Conservation (phyloP, 2,329 filamentous ascomycete species). For the Phaeophleospora eucalypticola region DNA sequence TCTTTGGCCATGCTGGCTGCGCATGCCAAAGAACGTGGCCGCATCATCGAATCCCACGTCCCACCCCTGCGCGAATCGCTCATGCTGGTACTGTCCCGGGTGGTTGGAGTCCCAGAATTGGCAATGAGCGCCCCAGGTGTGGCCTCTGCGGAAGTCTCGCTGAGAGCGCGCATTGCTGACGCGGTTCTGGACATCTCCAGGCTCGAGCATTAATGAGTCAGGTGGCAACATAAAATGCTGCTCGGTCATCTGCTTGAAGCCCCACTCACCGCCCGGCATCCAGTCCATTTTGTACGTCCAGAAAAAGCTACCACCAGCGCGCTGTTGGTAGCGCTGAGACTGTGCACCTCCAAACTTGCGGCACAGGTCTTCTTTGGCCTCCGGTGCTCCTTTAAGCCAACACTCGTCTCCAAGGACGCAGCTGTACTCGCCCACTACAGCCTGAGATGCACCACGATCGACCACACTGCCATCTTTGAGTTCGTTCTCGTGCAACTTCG, state of each 20-base stretch:
- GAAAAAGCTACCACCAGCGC: slow-evolving; percentile 53
- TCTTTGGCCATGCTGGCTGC: slow-evolving; percentile 32
- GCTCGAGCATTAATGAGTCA: slow-evolving; percentile 35
- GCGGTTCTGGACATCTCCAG: slow-evolving; percentile 36
- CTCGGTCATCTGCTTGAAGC: slow-evolving; percentile 52
- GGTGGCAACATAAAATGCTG: slow-evolving; percentile 43
- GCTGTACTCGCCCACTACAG: slow-evolving; percentile 56
- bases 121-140: slow-evolving; percentile 42
- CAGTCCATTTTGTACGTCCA: slow-evolving; percentile 61
- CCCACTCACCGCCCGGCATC: slow-evolving; percentile 61
- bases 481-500: slow-evolving; percentile 45
- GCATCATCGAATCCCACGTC: slow-evolving; percentile 55
- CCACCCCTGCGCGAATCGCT: slow-evolving; percentile 54
- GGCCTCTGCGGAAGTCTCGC: slow-evolving; percentile 35
- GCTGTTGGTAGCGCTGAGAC: slow-evolving; percentile 46
- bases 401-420: slow-evolving; percentile 52
- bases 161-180: slow-evolving; percentile 40
- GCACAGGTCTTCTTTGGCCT: slow-evolving; percentile 38
- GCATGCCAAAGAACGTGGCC: slow-evolving; percentile 47
- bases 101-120: slow-evolving; percentile 48
- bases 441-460: slow-evolving; percentile 49
- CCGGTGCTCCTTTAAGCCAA: slow-evolving; percentile 38
- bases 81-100: slow-evolving; percentile 48
- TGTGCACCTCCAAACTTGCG: slow-evolving; percentile 48
- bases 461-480: slow-evolving; percentile 46